phyloP scores from a whole-genome alignment of 805 yeast species.

The Zygotorulaspora florentina region DNA sequence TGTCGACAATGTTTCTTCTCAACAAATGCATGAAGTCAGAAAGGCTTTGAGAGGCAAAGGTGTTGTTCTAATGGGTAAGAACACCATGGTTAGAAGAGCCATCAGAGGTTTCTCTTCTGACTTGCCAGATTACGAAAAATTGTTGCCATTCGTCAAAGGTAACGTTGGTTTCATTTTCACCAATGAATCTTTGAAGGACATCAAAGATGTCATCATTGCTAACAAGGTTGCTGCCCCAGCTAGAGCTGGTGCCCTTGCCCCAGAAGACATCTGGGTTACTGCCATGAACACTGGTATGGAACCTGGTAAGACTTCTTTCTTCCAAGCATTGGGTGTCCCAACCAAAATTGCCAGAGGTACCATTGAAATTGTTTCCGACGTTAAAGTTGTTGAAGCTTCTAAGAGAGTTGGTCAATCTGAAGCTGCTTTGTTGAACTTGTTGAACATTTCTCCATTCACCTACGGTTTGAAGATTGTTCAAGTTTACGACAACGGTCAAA shows the following conservation, averaged over 20 bases:
- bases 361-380: conserved; percentile 97
- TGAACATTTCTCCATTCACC: conserved; percentile 99
- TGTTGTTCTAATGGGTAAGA: conserved; percentile 98
- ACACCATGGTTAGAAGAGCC: conserved; percentile 99
- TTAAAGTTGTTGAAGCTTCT: conserved; percentile 86
- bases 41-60: conserved; percentile 92
- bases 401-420: conserved; percentile 97
- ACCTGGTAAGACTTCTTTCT: conserved; percentile 99
- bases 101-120: conserved; percentile 92
- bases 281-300: conserved; percentile 99
- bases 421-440: conserved; percentile 97
- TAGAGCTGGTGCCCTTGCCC: conserved; percentile 99
- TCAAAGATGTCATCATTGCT: conserved; percentile 81
- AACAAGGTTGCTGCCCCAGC: conserved; percentile 99
- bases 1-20: conserved; percentile 99
- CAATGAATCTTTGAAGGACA: conserved; percentile 85
- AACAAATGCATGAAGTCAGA: conserved; percentile 99
- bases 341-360: conserved; percentile 99
- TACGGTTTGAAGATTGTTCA: conserved; percentile 96
- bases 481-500: conserved; percentile 98
- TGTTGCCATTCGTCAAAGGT: conserved; percentile 93
- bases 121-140: conserved; percentile 92
- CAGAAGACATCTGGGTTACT: conserved; percentile 94
- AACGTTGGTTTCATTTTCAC: conserved; percentile 99
- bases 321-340: conserved; percentile 99